Base-by-base conservation (phyloP, 257 asterid genomes). In the Plantago elongata region DNA sequence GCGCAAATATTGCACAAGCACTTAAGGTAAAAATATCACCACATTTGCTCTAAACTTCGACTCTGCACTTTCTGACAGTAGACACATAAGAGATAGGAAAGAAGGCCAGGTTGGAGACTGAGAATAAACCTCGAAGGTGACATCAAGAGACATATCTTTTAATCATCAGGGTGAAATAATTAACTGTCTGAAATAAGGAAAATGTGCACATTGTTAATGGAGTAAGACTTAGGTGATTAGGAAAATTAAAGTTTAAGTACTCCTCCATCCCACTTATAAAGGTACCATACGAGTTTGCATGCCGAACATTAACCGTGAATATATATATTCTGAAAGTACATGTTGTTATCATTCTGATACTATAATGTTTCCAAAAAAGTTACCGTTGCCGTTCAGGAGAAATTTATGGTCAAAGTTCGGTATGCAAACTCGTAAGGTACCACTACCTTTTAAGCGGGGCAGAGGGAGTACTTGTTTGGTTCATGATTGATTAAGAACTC, bases 1-100 rank as follows among this genome's bases (percentile, higher is more conserved):
- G 59, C 29, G 63, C 37, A 55, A 34, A 37, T 22, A 51, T 11
- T 51, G 14, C 48, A 50, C 11, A 57, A 62, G 68, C 68, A 54
- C 30, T 57, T 18, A 45, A 49, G 51, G 69, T 27, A 65, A 62
- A 58, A 42, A 61, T 15, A 63, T 38, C 38, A 48, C 11, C 15
- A 42, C 46, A 45, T 63, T 60, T 67, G 54, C 18, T 37, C 52
- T 47, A 46, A 48, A 49, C 29, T 22, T 54, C 11, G 27, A 18
- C 16, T 27, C 55, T 34, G 29, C 38, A 55, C 61, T 50, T 46
- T 54, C 22, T 29, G 45, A 67, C 57, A 59, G 34, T 47, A 68
- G 60, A 22, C 30, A 13, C 43, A 59, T 29, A 51, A 11, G 44
- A 22, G 27, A 22, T 22, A 22, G 27, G 27, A 22, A 22, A 22